These are phyloP conservation scores for Fraxinus ornus DNA, from an alignment of 305 asterid species.

Conservation along the genomic window DNA sequence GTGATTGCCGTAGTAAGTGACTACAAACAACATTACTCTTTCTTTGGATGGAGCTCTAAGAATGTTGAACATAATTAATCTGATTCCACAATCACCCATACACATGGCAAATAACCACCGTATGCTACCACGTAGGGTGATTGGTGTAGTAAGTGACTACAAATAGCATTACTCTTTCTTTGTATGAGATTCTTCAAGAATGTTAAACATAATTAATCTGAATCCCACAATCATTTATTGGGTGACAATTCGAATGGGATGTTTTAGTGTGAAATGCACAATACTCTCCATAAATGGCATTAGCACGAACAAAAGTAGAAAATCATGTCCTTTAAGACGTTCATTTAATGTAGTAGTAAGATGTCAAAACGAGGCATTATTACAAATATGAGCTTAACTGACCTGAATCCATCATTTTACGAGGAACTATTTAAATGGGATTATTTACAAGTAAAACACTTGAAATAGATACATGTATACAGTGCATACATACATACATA, in stretches of 20 bases:
- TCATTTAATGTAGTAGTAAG: background rate
- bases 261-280: background rate
- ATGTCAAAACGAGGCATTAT: background rate
- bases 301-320: background rate
- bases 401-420: too few relatives aligned
- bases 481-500: too few relatives aligned
- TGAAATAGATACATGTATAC: too few relatives aligned
- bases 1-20: too few relatives aligned
- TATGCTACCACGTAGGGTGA: too few relatives aligned
- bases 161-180: too few relatives aligned
- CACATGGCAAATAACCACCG: too few relatives aligned
- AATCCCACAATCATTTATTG: background rate
- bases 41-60: background rate
- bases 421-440: too few relatives aligned
- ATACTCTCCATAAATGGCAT: background rate
- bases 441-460: too few relatives aligned
- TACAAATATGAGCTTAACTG: background rate
- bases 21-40: too few relatives aligned
- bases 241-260: background rate
- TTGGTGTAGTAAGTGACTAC: too few relatives aligned
- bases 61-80: background rate
- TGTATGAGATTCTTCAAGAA: background rate
- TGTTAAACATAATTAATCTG: background rate
- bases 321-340: background rate
- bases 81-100: background rate